Conservation (phyloP, 352 stramenopile species). For the Phytophthora hybrid region DNA sequence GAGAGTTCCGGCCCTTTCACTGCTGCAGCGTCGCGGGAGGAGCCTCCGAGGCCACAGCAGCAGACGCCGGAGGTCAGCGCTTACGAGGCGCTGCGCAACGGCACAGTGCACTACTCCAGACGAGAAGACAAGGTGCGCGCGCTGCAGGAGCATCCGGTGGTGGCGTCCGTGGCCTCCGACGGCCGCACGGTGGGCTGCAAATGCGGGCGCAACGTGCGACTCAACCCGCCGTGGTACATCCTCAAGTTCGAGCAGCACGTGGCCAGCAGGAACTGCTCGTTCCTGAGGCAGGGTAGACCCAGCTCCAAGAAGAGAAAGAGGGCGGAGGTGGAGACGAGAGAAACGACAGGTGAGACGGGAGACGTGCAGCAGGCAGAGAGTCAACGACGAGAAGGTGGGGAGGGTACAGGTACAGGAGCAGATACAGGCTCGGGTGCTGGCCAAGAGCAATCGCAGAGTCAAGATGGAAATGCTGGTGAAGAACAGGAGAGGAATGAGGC, state of each 20-base stretch:
- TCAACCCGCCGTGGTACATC: slow-evolving; percentile 89
- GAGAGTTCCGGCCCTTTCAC: neutral
- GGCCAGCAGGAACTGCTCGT: slow-evolving; percentile 83
- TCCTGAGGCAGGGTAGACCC: slow-evolving; percentile 51
- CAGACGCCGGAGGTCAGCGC: slow-evolving; percentile 28
- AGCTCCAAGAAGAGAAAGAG: slow-evolving; percentile 30
- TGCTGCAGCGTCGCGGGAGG: neutral
- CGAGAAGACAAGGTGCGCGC: slow-evolving; percentile 72
- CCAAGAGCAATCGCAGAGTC: neutral
- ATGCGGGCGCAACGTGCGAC: slow-evolving; percentile 70
- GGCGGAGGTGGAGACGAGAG: neutral
- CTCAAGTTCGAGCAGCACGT: slow-evolving; percentile 89
- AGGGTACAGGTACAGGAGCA: neutral
- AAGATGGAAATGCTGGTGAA: neutral
- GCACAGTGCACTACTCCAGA: slow-evolving; percentile 54
- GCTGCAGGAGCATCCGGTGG: slow-evolving; percentile 67
- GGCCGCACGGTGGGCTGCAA: slow-evolving; percentile 71
- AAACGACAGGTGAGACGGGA: neutral
- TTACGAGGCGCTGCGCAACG: slow-evolving; percentile 39
- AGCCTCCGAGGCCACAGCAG: neutral
- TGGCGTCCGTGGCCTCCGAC: slow-evolving; percentile 52
- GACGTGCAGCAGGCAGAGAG: neutral
- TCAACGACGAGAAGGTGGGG: neutral
- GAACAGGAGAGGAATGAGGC: neutral
- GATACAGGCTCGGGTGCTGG: neutral